Percentiles rank a stretch among this genome's conserved stretches.
Evolutionary conservation across 176 grass and related monocot genomes (phyloP).

Genomic region (bread wheat (Triticum aestivum)): DNA sequence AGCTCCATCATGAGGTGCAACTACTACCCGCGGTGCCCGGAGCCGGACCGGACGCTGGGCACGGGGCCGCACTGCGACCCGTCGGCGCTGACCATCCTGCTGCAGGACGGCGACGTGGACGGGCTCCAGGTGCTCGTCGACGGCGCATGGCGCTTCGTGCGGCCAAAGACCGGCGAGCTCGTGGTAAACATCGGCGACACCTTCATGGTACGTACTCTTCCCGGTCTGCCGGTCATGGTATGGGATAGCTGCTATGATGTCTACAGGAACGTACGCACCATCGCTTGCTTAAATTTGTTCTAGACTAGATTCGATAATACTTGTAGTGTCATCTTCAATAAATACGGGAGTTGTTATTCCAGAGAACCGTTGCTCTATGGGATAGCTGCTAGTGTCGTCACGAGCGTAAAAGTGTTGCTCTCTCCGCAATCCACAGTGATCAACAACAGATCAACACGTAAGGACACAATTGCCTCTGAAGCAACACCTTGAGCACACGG

Average conservation of each 20-base stretch:
- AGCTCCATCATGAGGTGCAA: constrained; percentile 78
- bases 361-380: not conserved
- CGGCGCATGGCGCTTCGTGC: constrained; percentile 49
- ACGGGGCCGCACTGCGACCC: constrained; percentile 87
- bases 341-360: too few species aligned
- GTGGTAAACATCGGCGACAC: constrained; percentile 85
- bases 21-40: constrained; percentile 79
- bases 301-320: not conserved
- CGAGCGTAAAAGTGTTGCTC: not conserved
- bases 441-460: too few species aligned
- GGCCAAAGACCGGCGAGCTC: constrained; percentile 49
- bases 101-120: constrained; percentile 56
- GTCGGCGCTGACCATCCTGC: constrained; percentile 66
- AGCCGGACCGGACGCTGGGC: constrained; percentile 72
- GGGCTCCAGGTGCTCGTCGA: constrained; percentile 72
- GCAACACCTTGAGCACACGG: not conserved
- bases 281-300: not conserved
- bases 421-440: not conserved
- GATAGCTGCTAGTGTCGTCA: not conserved
- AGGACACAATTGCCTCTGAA: not conserved
- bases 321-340: too few species aligned
- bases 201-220: constrained; percentile 60
- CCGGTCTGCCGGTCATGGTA: not conserved
- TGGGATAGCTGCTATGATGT: not conserved
- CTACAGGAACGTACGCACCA: not conserved